Conservation (phyloP, 257 asterid species). For the Linaria vulgaris region DNA sequence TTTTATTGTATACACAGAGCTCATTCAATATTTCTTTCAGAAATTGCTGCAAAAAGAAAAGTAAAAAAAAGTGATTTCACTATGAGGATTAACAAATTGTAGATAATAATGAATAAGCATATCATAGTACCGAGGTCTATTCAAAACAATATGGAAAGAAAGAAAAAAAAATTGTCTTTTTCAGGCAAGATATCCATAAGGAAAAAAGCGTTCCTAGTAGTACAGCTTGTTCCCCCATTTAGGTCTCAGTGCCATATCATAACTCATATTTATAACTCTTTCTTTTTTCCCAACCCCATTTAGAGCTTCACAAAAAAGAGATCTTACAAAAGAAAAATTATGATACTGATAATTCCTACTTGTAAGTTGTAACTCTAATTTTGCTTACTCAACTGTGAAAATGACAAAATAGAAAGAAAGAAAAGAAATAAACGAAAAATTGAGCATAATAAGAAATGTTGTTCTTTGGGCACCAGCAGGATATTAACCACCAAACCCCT, state of each 20-base stretch:
- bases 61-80: not conserved
- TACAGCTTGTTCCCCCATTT: too few relatives aligned
- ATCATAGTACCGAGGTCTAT: not conserved
- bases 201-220: too few relatives aligned
- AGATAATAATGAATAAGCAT: not conserved
- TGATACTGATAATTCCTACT: too few relatives aligned
- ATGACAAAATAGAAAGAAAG: too few relatives aligned
- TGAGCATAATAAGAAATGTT: not conserved
- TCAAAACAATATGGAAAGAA: not conserved
- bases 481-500: slow-evolving; percentile 1
- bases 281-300: not conserved
- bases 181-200: too few relatives aligned
- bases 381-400: too few relatives aligned
- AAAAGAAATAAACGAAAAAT: too few relatives aligned
- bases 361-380: too few relatives aligned
- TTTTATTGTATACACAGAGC: slow-evolving; percentile 83
- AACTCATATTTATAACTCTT: too few relatives aligned
- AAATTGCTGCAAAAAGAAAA: slow-evolving; percentile 62
- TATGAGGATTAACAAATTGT: not conserved
- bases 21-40: slow-evolving; percentile 88
- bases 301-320: too few relatives aligned
- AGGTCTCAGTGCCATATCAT: too few relatives aligned
- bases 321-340: too few relatives aligned
- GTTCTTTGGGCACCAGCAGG: not conserved
- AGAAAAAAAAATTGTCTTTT: not conserved